These are phyloP conservation scores for Exophiala dermatitidis DNA, from an alignment of 2,329 filamentous ascomycete species.

Conservation along the genomic window DNA sequence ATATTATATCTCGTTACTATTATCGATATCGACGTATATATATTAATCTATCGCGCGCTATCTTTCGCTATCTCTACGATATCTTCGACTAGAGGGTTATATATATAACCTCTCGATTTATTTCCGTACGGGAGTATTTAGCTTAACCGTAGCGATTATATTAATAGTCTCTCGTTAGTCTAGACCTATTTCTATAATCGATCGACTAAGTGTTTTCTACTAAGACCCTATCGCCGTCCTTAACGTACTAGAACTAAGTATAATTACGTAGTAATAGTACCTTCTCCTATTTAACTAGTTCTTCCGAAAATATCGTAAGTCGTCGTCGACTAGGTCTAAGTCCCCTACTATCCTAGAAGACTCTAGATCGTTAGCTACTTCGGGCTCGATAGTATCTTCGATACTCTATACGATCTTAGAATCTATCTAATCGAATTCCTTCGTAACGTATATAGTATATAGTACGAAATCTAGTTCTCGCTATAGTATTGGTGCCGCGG, in stretches of 20 bases:
- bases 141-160: constrained; percentile 27
- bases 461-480: no score
- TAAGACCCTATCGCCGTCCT: constrained; percentile 2
- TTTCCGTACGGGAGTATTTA: constrained; percentile 22
- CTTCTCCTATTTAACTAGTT: background rate
- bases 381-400: no score
- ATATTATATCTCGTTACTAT: constrained; percentile 47
- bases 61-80: constrained; percentile 43
- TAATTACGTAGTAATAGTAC: background rate
- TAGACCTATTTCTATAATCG: constrained; percentile 2
- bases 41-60: constrained; percentile 40
- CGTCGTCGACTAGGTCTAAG: no score
- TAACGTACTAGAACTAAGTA: constrained; percentile 6
- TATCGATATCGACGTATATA: constrained; percentile 41
- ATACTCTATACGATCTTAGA: no score
- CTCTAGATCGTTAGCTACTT: no score
- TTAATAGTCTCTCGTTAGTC: constrained; percentile 14
- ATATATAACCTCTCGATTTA: constrained; percentile 27
- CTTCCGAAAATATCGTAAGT: background rate
- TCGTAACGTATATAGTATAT: no score
- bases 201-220: background rate
- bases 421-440: no score
- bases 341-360: no score
- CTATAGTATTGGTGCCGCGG: no score
- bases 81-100: constrained; percentile 27